These are phyloP conservation scores for Epichloe elymi DNA, from an alignment of 2,329 filamentous ascomycete genomes.

Conservation along the genomic window DNA sequence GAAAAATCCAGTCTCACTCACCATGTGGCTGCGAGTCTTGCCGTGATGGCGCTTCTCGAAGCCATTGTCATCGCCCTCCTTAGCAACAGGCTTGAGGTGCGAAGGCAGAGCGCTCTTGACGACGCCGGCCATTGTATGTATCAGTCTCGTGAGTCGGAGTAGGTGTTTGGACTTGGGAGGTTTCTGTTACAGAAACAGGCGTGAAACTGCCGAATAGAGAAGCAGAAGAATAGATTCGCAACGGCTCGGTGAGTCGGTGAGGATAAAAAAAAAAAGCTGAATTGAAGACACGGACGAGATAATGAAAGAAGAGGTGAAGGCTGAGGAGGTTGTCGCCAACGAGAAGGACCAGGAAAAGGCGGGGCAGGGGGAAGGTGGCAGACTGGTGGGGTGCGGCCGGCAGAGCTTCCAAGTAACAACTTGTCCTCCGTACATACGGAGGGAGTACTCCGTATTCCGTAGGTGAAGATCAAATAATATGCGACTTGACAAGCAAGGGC, in stretches of 20 bases:
- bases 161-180: not conserved
- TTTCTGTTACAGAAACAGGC: not conserved
- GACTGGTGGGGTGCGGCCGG: not conserved
- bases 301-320: not conserved
- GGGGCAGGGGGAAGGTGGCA: slow-evolving; percentile 1
- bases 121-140: slow-evolving; percentile 49
- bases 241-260: not conserved
- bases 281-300: not conserved
- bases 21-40: slow-evolving; percentile 78
- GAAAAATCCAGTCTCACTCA: slow-evolving; percentile 32
- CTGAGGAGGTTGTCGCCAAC: slow-evolving; percentile 1
- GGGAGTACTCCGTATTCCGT: no score
- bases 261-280: not conserved
- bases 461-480: not conserved
- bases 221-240: not conserved
- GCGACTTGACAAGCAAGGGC: not conserved
- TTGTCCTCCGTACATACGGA: no score
- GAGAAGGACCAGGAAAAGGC: slow-evolving; percentile 3
- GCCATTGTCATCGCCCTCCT: slow-evolving; percentile 30
- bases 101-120: slow-evolving; percentile 67
- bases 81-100: slow-evolving; percentile 58
- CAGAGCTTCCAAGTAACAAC: not conserved
- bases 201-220: not conserved
- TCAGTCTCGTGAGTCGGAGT: not conserved
- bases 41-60: slow-evolving; percentile 60